A percentile compares a stretch with the other conserved stretches of the same genome.
Evolutionary conservation across 2,329 filamentous ascomycete species (phyloP).

Genomic region (Claviceps africana): DNA sequence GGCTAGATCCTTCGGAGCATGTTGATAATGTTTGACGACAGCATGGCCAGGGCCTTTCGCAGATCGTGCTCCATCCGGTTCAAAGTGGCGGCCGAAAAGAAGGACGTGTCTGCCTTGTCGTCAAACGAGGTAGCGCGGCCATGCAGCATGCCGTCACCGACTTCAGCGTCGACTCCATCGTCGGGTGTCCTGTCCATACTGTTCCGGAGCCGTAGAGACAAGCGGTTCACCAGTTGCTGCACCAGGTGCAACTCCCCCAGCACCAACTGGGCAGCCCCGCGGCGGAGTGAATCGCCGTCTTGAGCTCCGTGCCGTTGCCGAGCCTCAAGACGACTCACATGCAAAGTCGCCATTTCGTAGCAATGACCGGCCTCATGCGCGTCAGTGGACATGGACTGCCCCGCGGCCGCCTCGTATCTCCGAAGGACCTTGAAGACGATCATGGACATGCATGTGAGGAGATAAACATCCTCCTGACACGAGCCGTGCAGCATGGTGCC

Average conservation of each 20-base stretch:
- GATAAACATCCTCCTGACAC: slow-evolving; percentile 16
- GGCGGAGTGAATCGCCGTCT: not conserved
- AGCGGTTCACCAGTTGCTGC: slow-evolving; percentile 14
- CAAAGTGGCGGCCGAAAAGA: not conserved
- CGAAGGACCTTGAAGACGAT: slow-evolving; percentile 19
- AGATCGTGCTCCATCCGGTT: not conserved
- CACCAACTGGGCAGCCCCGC: slow-evolving; percentile 13
- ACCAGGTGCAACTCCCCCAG: slow-evolving; percentile 20
- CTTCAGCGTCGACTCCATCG: not conserved
- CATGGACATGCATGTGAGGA: slow-evolving; percentile 17
- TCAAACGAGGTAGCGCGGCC: not conserved
- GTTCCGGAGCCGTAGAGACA: slow-evolving; percentile 9
- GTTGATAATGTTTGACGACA: not conserved
- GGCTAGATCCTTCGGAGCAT: not conserved
- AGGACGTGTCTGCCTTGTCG: not conserved
- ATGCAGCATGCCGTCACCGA: not conserved
- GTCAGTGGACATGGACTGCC: not conserved
- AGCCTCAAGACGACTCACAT: no score
- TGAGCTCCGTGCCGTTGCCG: not conserved
- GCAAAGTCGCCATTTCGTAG: no score
- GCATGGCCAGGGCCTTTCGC: not conserved
- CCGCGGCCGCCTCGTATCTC: slow-evolving; percentile 11
- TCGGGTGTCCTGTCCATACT: not conserved
- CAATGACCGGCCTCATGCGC: not conserved
- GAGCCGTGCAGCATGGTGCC: slow-evolving; percentile 17